A percentile compares a stretch with the other conserved stretches of the same genome.
These are phyloP conservation scores for Centrapalus pauciflorus DNA, from an alignment of 129 eudicot species.

Conservation along the genomic window DNA sequence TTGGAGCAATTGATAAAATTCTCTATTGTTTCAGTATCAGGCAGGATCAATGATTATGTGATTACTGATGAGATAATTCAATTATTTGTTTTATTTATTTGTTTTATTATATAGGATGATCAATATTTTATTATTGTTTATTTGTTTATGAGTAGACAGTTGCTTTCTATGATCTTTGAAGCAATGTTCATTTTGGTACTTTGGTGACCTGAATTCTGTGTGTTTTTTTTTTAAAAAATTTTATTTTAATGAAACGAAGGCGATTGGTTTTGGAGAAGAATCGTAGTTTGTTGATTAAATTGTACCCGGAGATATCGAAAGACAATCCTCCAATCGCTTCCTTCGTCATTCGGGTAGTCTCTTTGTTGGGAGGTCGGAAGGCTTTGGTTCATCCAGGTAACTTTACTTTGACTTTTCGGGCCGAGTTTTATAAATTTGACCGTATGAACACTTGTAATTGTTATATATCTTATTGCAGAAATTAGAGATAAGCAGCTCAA, in stretches of 20 bases:
- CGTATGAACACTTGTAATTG: not conserved
- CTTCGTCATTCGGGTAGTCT: slow-evolving; percentile 65
- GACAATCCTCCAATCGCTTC: slow-evolving; percentile 91
- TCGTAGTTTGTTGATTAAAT: slow-evolving; percentile 53
- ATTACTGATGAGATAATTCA: not conserved
- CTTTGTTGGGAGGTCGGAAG: slow-evolving; percentile 69
- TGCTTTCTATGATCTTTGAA: not conserved
- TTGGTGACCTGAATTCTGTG: not conserved
- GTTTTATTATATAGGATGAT: too few relatives aligned
- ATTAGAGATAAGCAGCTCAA: slow-evolving; percentile 76
- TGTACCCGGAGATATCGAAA: slow-evolving; percentile 80
- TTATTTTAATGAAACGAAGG: slow-evolving; percentile 40
- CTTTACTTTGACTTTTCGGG: not conserved
- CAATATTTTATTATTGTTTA: not conserved
- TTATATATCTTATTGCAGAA: slow-evolving; percentile 46
- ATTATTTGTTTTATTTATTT: not conserved
- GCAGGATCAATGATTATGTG: too few relatives aligned
- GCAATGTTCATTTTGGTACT: not conserved
- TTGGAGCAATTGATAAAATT: not conserved
- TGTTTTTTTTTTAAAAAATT: not conserved
- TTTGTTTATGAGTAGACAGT: too few relatives aligned
- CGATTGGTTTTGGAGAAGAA: slow-evolving; percentile 82
- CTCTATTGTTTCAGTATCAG: slow-evolving; percentile 7
- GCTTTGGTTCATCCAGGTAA: slow-evolving; percentile 88
- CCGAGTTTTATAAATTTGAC: slow-evolving; percentile 5